Percentiles rank a stretch among this genome's conserved stretches.
Evolutionary conservation across 495 filamentous ascomycete species (phyloP).

Genomic region (Penicillium pancosmium): DNA sequence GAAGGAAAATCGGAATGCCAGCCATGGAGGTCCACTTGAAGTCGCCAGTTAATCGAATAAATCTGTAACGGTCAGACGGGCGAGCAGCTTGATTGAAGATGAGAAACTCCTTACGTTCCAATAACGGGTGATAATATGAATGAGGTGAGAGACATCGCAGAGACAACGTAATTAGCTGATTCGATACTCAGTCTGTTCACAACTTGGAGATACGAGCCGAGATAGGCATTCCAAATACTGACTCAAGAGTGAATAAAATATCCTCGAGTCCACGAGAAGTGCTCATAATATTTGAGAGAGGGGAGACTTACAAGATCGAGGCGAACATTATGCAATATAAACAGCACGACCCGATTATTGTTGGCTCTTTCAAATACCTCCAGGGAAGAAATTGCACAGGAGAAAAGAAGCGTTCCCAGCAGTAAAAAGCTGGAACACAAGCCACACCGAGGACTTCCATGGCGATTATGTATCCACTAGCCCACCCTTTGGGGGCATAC

Average conservation of each 20-base stretch:
- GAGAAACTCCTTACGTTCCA: background rate
- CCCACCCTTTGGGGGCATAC: constrained; percentile 47
- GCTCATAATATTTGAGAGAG: background rate
- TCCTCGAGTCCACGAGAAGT: background rate
- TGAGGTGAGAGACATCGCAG: background rate
- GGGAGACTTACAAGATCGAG: constrained; percentile 56
- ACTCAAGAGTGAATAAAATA: background rate
- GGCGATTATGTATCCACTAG: constrained; percentile 50
- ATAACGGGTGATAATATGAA: background rate
- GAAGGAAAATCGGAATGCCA: constrained; percentile 58
- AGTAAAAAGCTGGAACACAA: constrained; percentile 53
- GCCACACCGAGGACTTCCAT: constrained; percentile 57
- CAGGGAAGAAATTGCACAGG: constrained; percentile 57
- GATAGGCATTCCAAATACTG: background rate
- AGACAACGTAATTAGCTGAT: background rate
- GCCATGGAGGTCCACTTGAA: constrained; percentile 56
- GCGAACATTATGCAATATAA: constrained; percentile 56
- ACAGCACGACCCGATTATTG: constrained; percentile 58
- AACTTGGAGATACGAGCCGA: background rate
- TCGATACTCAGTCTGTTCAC: background rate
- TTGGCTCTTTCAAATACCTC: constrained; percentile 58
- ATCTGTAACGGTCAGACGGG: background rate
- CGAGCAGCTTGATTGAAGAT: background rate
- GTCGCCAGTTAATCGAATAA: constrained; percentile 53
- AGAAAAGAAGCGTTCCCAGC: constrained; percentile 58